Percentiles rank a stretch among this genome's conserved stretches.
These are phyloP conservation scores for Boletus rubropictus DNA, from an alignment of 768 basidiomycete genomes.

Conservation along the genomic window DNA sequence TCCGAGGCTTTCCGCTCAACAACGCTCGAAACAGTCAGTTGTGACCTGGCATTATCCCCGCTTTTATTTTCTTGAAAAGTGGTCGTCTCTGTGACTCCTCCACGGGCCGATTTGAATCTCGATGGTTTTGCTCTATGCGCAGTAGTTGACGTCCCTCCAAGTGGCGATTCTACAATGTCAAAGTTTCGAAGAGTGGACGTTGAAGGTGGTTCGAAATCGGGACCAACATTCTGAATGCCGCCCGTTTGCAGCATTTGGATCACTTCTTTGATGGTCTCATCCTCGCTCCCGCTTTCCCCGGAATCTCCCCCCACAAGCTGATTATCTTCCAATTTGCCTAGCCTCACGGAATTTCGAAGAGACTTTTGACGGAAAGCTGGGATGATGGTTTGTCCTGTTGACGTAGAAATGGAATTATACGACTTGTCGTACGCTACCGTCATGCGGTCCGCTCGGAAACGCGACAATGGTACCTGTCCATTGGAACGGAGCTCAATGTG, in stretches of 20 bases:
- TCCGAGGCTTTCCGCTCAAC: conserved; percentile 22
- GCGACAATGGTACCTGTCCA: conserved; percentile 51
- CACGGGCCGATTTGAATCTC: conserved; percentile 39
- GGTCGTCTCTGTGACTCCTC: conserved; percentile 6
- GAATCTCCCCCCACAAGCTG: conserved; percentile 46
- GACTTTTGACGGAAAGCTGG: conserved; percentile 43
- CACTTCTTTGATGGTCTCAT: conserved; percentile 43
- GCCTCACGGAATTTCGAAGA: conserved; percentile 46
- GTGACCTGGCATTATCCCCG: conserved; percentile 32
- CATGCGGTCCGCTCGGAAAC: conserved; percentile 57
- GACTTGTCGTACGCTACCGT: conserved; percentile 45
- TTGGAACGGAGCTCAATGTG: conserved; percentile 26
- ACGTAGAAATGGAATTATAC: conserved; percentile 31
- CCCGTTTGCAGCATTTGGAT: conserved; percentile 48
- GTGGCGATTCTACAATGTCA: neutral
- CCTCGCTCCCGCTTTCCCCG: conserved; percentile 52
- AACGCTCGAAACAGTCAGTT: conserved; percentile 24
- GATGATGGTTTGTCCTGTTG: conserved; percentile 38
- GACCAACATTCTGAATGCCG: conserved; percentile 49
- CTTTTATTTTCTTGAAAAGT: conserved; percentile 20
- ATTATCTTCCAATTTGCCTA: conserved; percentile 51
- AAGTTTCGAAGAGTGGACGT: neutral
- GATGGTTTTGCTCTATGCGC: conserved; percentile 35
- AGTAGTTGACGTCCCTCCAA: neutral
- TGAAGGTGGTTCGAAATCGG: conserved; percentile 29